phyloP scores from a whole-genome alignment of 2,329 filamentous ascomycete species.

The Myriosclerotinia curreyana region DNA sequence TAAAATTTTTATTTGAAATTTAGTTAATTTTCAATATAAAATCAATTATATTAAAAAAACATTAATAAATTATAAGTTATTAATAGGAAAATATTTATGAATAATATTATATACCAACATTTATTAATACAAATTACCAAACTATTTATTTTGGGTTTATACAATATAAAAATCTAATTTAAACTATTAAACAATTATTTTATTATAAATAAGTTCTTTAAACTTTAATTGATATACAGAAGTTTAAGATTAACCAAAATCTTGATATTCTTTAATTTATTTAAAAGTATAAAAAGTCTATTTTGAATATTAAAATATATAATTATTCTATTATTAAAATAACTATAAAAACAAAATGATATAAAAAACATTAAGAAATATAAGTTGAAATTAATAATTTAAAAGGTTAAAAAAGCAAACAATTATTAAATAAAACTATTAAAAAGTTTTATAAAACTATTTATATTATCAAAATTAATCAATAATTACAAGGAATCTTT shows the following conservation, averaged over 20 bases:
- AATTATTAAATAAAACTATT: background rate
- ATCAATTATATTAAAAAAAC: background rate
- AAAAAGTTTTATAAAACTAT: too few relatives aligned
- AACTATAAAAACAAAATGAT: background rate
- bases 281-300: constrained; percentile 17
- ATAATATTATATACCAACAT: background rate
- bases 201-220: background rate
- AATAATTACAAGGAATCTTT: background rate
- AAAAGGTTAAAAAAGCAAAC: background rate
- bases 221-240: background rate
- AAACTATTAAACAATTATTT: constrained; percentile 15
- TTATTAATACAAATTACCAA: background rate
- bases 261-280: background rate
- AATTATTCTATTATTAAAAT: background rate
- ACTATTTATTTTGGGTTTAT: background rate
- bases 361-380: background rate
- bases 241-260: background rate
- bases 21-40: constrained; percentile 1
- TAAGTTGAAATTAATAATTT: background rate
- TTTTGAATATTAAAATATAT: background rate
- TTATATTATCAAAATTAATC: background rate
- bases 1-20: background rate
- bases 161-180: background rate
- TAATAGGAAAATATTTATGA: background rate
- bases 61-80: background rate